A percentile compares a stretch with the other conserved stretches of the same genome.
These are phyloP conservation scores for Trifolium dubium DNA, from an alignment of 306 rosid genomes.

Conservation along the genomic window DNA sequence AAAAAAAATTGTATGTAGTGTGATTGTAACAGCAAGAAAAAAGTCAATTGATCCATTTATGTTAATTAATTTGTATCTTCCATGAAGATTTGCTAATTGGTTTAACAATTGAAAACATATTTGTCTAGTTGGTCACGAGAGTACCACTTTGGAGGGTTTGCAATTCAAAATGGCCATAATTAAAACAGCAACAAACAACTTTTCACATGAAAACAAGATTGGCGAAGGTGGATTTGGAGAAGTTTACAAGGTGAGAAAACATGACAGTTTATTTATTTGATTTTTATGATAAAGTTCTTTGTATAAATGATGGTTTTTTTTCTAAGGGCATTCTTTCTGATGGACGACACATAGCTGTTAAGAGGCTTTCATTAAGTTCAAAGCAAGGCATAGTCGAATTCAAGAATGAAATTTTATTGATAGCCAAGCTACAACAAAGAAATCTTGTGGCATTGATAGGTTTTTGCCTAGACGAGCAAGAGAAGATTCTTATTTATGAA, in stretches of 20 bases:
- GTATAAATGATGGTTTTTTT: background rate
- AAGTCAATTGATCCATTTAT: background rate
- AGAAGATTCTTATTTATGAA: constrained; percentile 65
- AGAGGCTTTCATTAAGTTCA: constrained; percentile 55
- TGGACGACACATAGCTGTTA: constrained; percentile 68
- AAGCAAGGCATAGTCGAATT: constrained; percentile 60
- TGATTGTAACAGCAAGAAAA: background rate
- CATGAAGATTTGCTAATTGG: background rate
- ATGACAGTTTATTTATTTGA: background rate
- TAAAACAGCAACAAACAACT: constrained; percentile 30
- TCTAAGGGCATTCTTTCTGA: constrained; percentile 52
- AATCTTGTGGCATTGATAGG: constrained; percentile 61
- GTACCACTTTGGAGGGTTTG: background rate
- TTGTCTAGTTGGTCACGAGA: constrained; percentile 24
- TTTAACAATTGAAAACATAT: background rate
- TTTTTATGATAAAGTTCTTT: background rate
- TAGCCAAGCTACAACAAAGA: constrained; percentile 67
- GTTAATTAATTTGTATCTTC: background rate
- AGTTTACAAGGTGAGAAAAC: constrained; percentile 57
- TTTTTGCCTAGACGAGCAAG: constrained; percentile 58
- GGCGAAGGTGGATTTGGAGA: constrained; percentile 70
- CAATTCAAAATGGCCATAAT: constrained; percentile 6
- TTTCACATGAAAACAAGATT: constrained; percentile 42
- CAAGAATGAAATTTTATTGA: constrained; percentile 57
- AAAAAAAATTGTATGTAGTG: constrained; percentile 1